These are phyloP conservation scores for Lachnellula cervina DNA, from an alignment of 2,329 filamentous ascomycete species.

Conservation along the genomic window DNA sequence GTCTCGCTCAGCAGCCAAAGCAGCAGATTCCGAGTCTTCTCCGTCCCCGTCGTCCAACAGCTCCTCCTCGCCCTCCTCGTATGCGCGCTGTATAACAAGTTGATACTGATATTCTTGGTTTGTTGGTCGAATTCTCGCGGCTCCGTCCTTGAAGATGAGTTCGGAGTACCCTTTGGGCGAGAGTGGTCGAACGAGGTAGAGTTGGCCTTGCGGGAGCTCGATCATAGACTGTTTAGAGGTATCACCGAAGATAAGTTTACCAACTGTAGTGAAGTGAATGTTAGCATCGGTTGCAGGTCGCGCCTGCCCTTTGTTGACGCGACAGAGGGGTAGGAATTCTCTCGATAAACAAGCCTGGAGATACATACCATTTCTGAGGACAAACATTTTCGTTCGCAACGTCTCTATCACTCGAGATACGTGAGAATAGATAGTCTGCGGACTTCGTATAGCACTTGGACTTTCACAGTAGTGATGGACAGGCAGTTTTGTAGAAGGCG, in stretches of 20 bases:
- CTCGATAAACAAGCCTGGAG: conserved; percentile 9
- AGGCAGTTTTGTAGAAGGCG: not conserved
- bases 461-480: not conserved
- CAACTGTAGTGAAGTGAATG: conserved; percentile 50
- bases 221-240: conserved; percentile 79
- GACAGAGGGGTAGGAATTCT: conserved; percentile 6
- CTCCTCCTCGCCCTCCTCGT: conserved; percentile 96
- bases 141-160: conserved; percentile 97
- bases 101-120: conserved; percentile 97
- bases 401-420: not conserved
- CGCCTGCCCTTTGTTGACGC: conserved; percentile 6
- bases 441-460: too few relatives aligned
- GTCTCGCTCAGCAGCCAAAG: conserved; percentile 77
- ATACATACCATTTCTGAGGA: conserved; percentile 40
- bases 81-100: conserved; percentile 90
- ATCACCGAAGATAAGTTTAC: conserved; percentile 89
- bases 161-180: conserved; percentile 98
- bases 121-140: conserved; percentile 85
- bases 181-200: conserved; percentile 91
- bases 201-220: conserved; percentile 90
- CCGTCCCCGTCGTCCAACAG: conserved; percentile 83
- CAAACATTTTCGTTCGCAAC: conserved; percentile 35
- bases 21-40: conserved; percentile 72
- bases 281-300: conserved; percentile 13
- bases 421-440: not conserved